Evolutionary conservation across 768 basidiomycete genomes (phyloP).

Genomic region (Phlebiopsis flavidoalba): DNA sequence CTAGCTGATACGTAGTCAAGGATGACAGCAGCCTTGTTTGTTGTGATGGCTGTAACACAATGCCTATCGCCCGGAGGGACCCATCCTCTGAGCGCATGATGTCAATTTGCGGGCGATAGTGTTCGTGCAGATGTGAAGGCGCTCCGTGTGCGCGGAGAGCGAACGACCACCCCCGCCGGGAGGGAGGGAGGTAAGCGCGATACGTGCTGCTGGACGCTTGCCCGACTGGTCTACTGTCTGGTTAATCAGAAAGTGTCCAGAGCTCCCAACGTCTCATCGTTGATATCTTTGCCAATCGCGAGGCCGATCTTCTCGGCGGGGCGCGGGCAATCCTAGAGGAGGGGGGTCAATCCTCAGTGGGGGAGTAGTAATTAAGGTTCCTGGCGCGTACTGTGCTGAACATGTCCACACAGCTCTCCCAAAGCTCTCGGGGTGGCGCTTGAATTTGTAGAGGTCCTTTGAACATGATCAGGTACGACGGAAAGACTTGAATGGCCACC

Average conservation of each 20-base stretch:
- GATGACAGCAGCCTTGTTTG: background rate
- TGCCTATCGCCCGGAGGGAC: background rate
- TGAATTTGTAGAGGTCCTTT: background rate
- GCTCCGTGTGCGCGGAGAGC: background rate
- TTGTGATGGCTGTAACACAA: background rate
- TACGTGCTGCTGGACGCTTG: background rate
- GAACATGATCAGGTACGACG: background rate
- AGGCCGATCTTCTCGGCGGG: background rate
- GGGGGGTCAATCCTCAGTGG: background rate
- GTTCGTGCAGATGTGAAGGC: slow-evolving; percentile 1
- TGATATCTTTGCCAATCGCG: background rate
- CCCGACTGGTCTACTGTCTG: background rate
- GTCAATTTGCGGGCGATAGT: slow-evolving; percentile 1
- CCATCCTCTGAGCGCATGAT: background rate
- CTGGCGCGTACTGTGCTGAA: background rate
- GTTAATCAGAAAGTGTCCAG: background rate
- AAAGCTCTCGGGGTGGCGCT: background rate
- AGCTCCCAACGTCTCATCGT: background rate
- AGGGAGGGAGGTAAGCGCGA: background rate
- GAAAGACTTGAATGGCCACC: background rate
- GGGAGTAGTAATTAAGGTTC: too few species aligned
- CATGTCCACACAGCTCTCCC: background rate
- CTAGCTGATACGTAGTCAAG: background rate
- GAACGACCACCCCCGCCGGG: too few species aligned
- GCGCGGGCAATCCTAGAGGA: background rate